Evolutionary conservation across 2,329 filamentous ascomycete genomes (phyloP).

Genomic region (Aspergillus texensis): DNA sequence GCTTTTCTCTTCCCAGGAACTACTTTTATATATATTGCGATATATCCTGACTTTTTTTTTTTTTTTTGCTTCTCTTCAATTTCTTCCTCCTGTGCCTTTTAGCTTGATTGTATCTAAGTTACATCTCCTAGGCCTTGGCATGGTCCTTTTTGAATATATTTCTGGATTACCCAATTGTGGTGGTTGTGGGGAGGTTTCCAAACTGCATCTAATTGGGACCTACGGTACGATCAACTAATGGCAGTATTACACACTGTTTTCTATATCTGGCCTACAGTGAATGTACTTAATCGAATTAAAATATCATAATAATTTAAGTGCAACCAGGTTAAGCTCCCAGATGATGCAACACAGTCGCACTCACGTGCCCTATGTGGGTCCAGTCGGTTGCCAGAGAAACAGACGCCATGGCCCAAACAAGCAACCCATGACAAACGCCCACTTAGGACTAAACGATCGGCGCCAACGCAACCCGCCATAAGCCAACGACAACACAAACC

Average conservation of each 20-base stretch:
- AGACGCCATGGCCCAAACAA: constrained; percentile 14
- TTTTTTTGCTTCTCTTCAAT: background rate
- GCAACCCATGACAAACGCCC: constrained; percentile 8
- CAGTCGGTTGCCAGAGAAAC: constrained; percentile 12
- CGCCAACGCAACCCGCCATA: background rate
- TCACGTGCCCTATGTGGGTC: constrained; percentile 7
- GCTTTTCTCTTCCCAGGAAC: background rate
- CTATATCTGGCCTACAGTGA: background rate
- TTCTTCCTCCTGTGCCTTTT: background rate
- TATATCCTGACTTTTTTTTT: background rate
- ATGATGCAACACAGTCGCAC: background rate
- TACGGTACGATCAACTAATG: background rate
- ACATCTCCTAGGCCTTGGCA: background rate
- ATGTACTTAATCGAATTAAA: no score
- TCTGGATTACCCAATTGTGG: background rate
- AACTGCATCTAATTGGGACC: background rate
- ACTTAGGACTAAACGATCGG: background rate
- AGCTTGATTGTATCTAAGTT: background rate
- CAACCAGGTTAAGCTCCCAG: no score
- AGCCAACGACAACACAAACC: constrained; percentile 11
- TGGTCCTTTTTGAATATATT: background rate
- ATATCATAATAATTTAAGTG: no score
- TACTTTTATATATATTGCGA: background rate
- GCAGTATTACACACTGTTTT: background rate
- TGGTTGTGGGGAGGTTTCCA: background rate